Base-by-base conservation (phyloP, 1,284 basidiomycete genomes). In the Sanghuangporus sanghuang region DNA sequence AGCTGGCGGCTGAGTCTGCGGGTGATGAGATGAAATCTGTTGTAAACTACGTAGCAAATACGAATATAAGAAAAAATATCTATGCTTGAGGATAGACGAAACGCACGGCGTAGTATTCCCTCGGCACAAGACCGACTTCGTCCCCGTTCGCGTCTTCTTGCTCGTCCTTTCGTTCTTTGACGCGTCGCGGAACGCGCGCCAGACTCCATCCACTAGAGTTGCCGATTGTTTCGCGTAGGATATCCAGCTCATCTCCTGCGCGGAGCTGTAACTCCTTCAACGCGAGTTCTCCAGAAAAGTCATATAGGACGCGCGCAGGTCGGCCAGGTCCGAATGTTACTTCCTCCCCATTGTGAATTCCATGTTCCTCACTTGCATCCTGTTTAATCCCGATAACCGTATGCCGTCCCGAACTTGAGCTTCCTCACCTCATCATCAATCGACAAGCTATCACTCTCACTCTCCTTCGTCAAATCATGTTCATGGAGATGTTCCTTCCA, bases 221-320 rank as follows among this genome's bases (percentile, higher is more conserved):
- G 21, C 89, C 86, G 3, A 86, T 86, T 14, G 82, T 78, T 64
- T 85, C 80, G 68, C 81, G 85, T 49, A 93, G 68, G 21, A 92
- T 77, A 55, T 85, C 81, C 5, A 92, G 71, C 66, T 79, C 80
- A 66, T 91, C 86, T 3, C 89, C 87, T 0, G 89, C 86, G 57
- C 78, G 77, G 5, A 86, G 83, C 23, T 69, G 77, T 54, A 92
- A 78, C 74, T 92, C 91, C 59, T 85, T 78, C 69, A 87, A 90
- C 68, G 89, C 85, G 0, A 80, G 73, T 70, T 90, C 87, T 52
- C 92, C 90, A 67, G 85, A 79, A 71, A 93, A 92, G 39, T 81
- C 76, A 71, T 88, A 91, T 27, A 92, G 75, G 14, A 87, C 86
- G 38, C 85, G 79, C 18, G 88, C 90, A 42, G 81, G 74, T 44